Base-by-base conservation (phyloP, 495 filamentous ascomycete species). In the Annulohypoxylon moriforme region DNA sequence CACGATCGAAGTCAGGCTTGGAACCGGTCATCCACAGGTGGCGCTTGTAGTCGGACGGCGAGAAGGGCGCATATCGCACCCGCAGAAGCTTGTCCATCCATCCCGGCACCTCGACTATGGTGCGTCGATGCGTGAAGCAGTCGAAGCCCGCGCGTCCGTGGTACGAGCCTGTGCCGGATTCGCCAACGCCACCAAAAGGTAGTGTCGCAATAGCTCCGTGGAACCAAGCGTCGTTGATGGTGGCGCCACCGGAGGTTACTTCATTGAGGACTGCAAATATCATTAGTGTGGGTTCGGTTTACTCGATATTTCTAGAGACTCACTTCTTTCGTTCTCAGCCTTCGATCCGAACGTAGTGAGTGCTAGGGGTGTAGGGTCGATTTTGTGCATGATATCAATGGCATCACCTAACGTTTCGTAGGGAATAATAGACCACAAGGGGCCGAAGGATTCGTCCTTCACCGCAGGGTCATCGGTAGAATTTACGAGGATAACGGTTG, bases 131-230 rank as follows among this genome's bases (percentile, higher is more conserved):
- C 25, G 88, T 90, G 83, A 97, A 99, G 77, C 85, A 86, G 72
- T 98, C 94, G 82, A 96, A 97, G 55, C 88, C 91, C 52, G 91
- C 85, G 77, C 88, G 88, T 66, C 96, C 96, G 73, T 92, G 89
- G 83, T 98, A 98, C 9, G 89, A 84, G 58, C 96, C 96, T 72
- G 86, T 85, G 62, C 96, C 95, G 64, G 89, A 92, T 72, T 93
- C 88, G 64, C 96, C 96, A 31, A 99, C 92, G 75, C 95, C 95
- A 68, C 96, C 96, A 76, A 99, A 98, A 57, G 93, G 84, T 3
- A 97, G 82, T 8, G 90, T 93, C 20, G 89, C 87, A 69, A 97
- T 88, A 2, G 83, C 85, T 52, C 86, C 91, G 82, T 98, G 94
- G 80, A 93, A 90, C 73, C 88, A 92, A 56, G 90, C 84, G 80